Conservation (phyloP, 2,329 filamentous ascomycete genomes). For the Alternaria sp. region DNA sequence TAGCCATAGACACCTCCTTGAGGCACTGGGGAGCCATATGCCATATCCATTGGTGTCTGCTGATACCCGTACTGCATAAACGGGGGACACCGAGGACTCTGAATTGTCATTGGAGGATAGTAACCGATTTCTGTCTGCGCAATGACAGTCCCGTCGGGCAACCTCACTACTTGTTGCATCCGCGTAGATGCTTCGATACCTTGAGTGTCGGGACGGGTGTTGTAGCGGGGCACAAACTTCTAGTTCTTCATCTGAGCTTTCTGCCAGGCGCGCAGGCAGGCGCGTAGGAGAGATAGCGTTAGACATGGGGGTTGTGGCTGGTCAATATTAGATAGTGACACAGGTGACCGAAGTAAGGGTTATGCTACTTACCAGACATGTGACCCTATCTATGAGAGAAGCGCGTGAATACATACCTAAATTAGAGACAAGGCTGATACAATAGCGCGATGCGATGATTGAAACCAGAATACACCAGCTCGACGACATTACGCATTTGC, state of each 20-base stretch:
- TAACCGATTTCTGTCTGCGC: not conserved
- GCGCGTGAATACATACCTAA: not conserved
- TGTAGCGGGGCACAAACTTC: not conserved
- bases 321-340: not conserved
- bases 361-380: not conserved
- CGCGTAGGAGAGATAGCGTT: not conserved
- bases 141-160: not conserved
- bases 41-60: not conserved
- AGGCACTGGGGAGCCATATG: not conserved
- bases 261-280: not conserved
- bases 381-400: not conserved
- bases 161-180: not conserved
- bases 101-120: not conserved
- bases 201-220: not conserved
- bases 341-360: not conserved
- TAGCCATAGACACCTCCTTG: not conserved
- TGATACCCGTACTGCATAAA: not conserved
- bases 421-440: not conserved
- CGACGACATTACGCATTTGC: not conserved
- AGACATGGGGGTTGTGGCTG: not conserved
- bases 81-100: not conserved
- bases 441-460: not conserved
- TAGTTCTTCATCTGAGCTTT: not conserved
- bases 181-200: not conserved
- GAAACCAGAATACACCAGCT: not conserved